Base-by-base conservation (phyloP, 148 eudicot species). In the Amaranthus cruentus region DNA sequence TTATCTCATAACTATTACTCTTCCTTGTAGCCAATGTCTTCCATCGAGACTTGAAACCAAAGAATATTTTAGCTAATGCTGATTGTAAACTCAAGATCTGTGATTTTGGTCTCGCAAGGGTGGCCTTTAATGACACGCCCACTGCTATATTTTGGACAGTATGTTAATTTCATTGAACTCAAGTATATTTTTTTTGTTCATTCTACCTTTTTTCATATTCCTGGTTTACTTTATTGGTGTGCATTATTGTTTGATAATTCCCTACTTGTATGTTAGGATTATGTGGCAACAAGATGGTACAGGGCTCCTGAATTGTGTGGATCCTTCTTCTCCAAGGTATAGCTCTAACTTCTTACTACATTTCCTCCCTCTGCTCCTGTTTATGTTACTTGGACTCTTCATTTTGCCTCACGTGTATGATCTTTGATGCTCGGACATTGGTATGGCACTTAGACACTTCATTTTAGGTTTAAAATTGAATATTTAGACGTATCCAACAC, bases 301-400 rank as follows among this genome's bases (percentile, higher is more conserved):
- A 84, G 98, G 74, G 98, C 98, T 85, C 97, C 98, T 62, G 98
- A 94, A 74, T 80, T 94, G 79, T 94, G 98, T 71, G 98, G 98
- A 68, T 94, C 98, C 15, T 94, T 94, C 82, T 94, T 91, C 89
- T 94, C 98, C 50, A 94, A 94, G 97, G 98, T 94, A 65, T 49
- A 61, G 66, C 65, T 53, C 9, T 56, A 58, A 66, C 6, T 28
- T 28, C 38, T 28, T 2, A 2, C 38, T 28, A 51, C 18, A 46
- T 59, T 49, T 48, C 38, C 38, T 49, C 42, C 44, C 13, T 48
- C 49, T 42, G 21, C 12, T 51, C 6, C 4, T 0, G 38, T 28
- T 28, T 28, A 28, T 28, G 38, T 28, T 28, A 28, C 38, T 47
- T 61, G 55, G 9, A 78, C 54, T 28, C 38, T 28, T 28, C 38